These are phyloP conservation scores for Scedosporium dehoogii DNA, from an alignment of 2,329 filamentous ascomycete genomes.

Conservation along the genomic window DNA sequence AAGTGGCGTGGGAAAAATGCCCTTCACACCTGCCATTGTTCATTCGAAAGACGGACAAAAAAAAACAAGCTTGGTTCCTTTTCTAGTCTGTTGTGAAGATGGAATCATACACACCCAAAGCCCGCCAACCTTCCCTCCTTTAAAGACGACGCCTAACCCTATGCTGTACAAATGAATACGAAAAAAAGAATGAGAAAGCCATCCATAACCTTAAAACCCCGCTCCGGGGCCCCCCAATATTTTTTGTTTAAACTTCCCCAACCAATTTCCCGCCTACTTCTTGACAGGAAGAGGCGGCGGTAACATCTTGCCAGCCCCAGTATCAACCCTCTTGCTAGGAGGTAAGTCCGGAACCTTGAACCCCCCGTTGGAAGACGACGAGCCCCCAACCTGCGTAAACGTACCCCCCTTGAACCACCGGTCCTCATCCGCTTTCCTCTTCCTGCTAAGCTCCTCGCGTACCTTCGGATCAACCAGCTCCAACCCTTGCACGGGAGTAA, in stretches of 20 bases:
- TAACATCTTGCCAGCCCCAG: conserved; percentile 45
- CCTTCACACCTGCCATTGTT: no score
- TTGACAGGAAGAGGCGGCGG: conserved; percentile 19
- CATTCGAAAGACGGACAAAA: background rate
- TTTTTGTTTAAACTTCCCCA: background rate
- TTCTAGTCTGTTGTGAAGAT: background rate
- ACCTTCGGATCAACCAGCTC: conserved; percentile 93
- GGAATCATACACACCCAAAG: background rate
- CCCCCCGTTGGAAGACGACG: conserved; percentile 41
- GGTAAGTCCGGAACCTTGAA: conserved; percentile 72
- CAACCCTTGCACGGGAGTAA: conserved; percentile 88
- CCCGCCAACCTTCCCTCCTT: background rate
- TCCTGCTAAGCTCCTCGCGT: conserved; percentile 76
- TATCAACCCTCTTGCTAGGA: conserved; percentile 65
- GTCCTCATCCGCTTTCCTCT: conserved; percentile 89
- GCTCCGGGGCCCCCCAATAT: background rate
- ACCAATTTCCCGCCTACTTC: conserved; percentile 4
- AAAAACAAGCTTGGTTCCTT: background rate
- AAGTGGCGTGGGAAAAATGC: background rate
- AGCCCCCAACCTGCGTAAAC: conserved; percentile 78
- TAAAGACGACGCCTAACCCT: conserved; percentile 1
- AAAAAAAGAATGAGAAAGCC: background rate
- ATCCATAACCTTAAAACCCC: background rate
- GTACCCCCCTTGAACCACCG: conserved; percentile 96
- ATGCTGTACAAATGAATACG: conserved; percentile 3